A percentile compares a stretch with the other conserved stretches of the same genome.
Evolutionary conservation across 495 filamentous ascomycete species (phyloP).

Genomic region (Evernia prunastri): DNA sequence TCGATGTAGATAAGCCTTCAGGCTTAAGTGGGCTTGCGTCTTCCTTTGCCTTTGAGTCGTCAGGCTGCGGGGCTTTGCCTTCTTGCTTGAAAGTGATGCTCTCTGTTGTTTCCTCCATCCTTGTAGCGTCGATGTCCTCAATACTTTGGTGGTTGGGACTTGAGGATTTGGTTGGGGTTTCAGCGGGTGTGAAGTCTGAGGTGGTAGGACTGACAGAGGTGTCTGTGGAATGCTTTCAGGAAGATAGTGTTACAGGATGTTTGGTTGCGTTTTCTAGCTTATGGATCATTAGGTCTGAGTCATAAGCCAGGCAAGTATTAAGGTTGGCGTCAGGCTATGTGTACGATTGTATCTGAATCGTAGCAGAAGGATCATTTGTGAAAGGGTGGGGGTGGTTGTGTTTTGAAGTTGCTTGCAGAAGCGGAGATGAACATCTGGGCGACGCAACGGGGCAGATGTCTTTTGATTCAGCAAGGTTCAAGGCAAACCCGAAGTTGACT

Average conservation of each 20-base stretch:
- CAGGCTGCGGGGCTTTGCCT: constrained; percentile 1
- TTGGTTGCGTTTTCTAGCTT: constrained; percentile 2
- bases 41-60: constrained; percentile 9
- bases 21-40: constrained; percentile 9
- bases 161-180: constrained; percentile 16
- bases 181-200: constrained; percentile 22
- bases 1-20: constrained; percentile 10
- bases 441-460: no score
- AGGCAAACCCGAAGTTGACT: no score
- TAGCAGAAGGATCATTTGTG: background rate
- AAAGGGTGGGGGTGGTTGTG: background rate
- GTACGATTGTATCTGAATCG: background rate
- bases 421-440: background rate
- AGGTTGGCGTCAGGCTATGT: constrained; percentile 2
- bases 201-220: constrained; percentile 12
- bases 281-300: constrained; percentile 7
- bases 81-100: background rate
- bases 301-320: background rate
- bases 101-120: constrained; percentile 14
- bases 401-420: background rate
- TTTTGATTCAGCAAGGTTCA: no score
- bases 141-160: constrained; percentile 5
- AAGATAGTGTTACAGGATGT: constrained; percentile 1
- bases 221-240: constrained; percentile 11
- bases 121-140: background rate